phyloP scores from a whole-genome alignment of 2,329 filamentous ascomycete species.

The Trichoderma harzianum region DNA sequence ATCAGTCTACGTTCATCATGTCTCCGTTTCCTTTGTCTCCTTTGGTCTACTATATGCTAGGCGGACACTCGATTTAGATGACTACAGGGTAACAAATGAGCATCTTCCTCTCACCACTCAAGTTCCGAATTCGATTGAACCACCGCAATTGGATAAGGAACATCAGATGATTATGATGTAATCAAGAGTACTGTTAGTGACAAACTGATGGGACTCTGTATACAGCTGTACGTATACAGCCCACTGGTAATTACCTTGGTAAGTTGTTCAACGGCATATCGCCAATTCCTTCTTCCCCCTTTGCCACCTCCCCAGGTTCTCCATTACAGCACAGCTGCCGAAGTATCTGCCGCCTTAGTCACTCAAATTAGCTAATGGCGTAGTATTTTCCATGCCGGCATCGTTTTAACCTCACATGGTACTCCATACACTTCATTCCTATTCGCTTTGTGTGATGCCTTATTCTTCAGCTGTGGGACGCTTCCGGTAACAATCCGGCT shows the following conservation, averaged over 20 bases:
- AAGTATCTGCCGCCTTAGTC: background rate
- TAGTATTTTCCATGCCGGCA: background rate
- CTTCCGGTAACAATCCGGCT: background rate
- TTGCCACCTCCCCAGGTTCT: background rate
- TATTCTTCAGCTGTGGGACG: background rate
- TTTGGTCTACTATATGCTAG: background rate
- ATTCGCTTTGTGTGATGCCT: background rate
- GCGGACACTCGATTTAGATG: background rate
- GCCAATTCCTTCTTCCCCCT: background rate
- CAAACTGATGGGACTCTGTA: background rate
- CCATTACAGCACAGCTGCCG: background rate
- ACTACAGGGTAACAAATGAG: background rate
- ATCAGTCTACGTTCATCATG: background rate
- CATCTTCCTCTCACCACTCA: background rate
- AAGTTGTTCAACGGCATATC: background rate
- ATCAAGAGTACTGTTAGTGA: background rate
- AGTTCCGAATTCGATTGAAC: background rate
- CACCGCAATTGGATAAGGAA: background rate
- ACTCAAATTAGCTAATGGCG: background rate
- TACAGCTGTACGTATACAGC: background rate
- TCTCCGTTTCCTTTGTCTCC: no score
- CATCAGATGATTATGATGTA: background rate
- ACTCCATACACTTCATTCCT: background rate
- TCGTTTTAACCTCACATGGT: background rate
- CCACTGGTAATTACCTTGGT: background rate